A percentile compares a stretch with the other conserved stretches of the same genome.
phyloP scores from a whole-genome alignment of 371 early-diverging fungal species.

The Mucor saturninus region DNA sequence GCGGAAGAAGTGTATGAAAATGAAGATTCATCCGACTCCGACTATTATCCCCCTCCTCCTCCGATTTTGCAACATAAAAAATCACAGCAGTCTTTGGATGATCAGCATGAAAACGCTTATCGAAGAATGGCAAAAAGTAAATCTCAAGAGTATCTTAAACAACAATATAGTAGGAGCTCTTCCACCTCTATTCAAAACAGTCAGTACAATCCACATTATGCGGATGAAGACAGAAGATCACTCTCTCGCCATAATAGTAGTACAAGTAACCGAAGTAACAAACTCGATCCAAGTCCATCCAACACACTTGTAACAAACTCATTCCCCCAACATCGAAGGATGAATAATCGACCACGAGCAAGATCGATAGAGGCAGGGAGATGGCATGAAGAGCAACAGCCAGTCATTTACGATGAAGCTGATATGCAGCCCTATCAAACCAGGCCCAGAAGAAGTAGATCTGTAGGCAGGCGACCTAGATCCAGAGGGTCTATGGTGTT shows the following conservation, averaged over 20 bases:
- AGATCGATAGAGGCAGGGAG: constrained; percentile 6
- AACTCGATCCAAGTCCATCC: constrained; percentile 12
- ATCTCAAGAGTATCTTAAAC: constrained; percentile 1
- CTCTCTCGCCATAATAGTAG: constrained; percentile 10
- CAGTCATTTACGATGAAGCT: constrained; percentile 1
- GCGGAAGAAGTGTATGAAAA: neutral
- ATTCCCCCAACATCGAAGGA: neutral
- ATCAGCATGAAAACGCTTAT: neutral
- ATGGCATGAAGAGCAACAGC: constrained; percentile 6
- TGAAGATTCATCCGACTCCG: neutral
- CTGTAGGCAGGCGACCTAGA: constrained; percentile 1
- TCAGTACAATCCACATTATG: neutral
- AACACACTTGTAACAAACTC: neutral
- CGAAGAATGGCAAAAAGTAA: neutral
- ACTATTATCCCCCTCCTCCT: neutral
- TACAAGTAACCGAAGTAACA: constrained; percentile 3
- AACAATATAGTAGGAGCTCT: neutral
- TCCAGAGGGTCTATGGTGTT: neutral
- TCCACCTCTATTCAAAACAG: neutral
- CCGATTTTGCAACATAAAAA: too few relatives aligned
- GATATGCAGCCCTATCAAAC: neutral
- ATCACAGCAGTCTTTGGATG: neutral
- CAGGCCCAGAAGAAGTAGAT: constrained; percentile 7
- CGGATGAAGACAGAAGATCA: constrained; percentile 9
- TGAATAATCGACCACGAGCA: constrained; percentile 2